Evolutionary conservation across 2,329 filamentous ascomycete species (phyloP), one percentile per base, ranked within the genome.

Genomic region (Knufia fluminis): DNA sequence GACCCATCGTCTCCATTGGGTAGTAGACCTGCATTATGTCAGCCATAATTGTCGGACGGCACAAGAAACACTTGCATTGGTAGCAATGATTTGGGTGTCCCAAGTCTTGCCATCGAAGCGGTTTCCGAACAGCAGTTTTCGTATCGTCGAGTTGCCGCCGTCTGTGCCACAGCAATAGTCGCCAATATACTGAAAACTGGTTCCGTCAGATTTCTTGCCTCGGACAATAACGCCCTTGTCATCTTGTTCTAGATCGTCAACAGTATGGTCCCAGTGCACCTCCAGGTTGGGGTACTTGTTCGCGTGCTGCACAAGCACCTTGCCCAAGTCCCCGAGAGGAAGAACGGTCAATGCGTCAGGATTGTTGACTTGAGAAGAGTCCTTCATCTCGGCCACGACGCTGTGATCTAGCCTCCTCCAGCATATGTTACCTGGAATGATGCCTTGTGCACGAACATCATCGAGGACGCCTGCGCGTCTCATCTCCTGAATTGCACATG

Each of bases 391-490:
- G 0, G 62, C 62, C n/a, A 71, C 61, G 3, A 61, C 57, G 1
- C 60, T 60, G 1, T 63, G 62, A 48, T 67, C 64, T 6, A 67
- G 58, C 48, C 71, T 65, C 7, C 72, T 59, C 72, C 72, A 75
- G 53, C 67, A 69, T 44, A 73, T 65, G 14, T 65, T 62, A 45
- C 61, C 60, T 19, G 71, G 67, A 16, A 65, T 59, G 48, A 75
- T 66, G 22, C 73, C 70, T 16, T 65, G 61, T 7, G 61, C 59
- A 19, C 67, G 66, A 12, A 76, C 65, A 57, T 75, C 70, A n/a
- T 73, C 71, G 16, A 82, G 64, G 9, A 83, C 71, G 1, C 79
- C 79, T 0, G 79, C 79, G n/a, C 76, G 71, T 35, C 68, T 60
- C 43, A 84, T 70, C 51, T 80, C 78, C 33, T 74, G 74, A 38